phyloP scores from a whole-genome alignment of 2,329 filamentous ascomycete species.

The Trichothecium sympodiale region DNA sequence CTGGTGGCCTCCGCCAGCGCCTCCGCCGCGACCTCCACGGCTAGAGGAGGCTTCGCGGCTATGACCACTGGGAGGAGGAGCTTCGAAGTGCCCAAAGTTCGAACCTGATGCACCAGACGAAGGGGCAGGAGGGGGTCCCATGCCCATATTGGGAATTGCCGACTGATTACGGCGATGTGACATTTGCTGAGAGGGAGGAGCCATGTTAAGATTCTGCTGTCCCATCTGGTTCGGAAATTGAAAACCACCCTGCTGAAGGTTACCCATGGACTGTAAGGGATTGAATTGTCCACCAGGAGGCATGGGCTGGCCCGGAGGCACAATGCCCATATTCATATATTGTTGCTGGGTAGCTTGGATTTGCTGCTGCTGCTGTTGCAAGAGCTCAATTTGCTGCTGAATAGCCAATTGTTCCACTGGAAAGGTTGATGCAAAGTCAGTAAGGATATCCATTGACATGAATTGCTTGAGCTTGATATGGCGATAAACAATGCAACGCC shows the following conservation, averaged over 20 bases:
- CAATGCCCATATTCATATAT: constrained; percentile 95
- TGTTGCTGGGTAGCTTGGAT: constrained; percentile 95
- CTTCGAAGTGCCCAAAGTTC: constrained; percentile 69
- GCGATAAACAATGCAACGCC: no score
- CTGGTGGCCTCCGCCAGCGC: constrained; percentile 69
- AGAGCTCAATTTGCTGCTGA: constrained; percentile 93
- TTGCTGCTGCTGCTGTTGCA: constrained; percentile 96
- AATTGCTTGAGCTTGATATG: no score
- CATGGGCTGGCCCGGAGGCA: constrained; percentile 70
- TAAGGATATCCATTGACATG: no score
- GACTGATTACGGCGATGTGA: constrained; percentile 98
- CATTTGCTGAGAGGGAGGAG: constrained; percentile 63
- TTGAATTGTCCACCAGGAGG: constrained; percentile 61
- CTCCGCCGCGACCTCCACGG: constrained; percentile 65
- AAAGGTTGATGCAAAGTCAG: constrained; percentile 7
- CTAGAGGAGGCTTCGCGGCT: constrained; percentile 14
- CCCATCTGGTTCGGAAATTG: constrained; percentile 76
- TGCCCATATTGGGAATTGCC: constrained; percentile 82
- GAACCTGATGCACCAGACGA: constrained; percentile 80
- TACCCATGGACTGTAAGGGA: constrained; percentile 70
- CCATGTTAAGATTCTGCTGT: constrained; percentile 61
- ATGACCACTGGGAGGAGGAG: constrained; percentile 23
- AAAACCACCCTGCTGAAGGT: constrained; percentile 71
- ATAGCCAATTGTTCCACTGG: constrained; percentile 95
- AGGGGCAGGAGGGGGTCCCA: constrained; percentile 81